These are phyloP conservation scores for Boletus sp. DNA, from an alignment of 768 basidiomycete genomes.

Conservation along the genomic window DNA sequence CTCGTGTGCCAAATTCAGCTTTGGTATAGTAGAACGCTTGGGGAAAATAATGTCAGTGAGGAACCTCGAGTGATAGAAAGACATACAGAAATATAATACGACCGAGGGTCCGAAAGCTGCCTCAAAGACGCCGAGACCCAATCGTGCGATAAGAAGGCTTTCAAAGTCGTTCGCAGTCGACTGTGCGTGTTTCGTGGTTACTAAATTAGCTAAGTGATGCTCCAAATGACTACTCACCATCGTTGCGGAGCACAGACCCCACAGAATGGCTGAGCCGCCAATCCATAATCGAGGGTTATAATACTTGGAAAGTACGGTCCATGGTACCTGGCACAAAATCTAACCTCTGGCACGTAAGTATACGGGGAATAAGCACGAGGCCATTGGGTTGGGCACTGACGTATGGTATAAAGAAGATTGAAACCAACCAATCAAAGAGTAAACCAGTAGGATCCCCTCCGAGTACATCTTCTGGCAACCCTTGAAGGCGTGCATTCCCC, in stretches of 20 bases:
- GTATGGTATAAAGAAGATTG: slow-evolving; percentile 78
- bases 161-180: slow-evolving; percentile 26
- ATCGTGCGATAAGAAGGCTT: slow-evolving; percentile 27
- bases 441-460: slow-evolving; percentile 64
- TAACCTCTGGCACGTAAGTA: slow-evolving; percentile 25
- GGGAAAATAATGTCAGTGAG: not conserved
- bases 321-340: slow-evolving; percentile 72
- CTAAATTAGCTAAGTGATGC: not conserved
- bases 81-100: slow-evolving; percentile 30
- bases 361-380: not conserved
- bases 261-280: slow-evolving; percentile 63
- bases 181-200: slow-evolving; percentile 10
- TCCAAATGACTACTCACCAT: slow-evolving; percentile 44
- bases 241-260: slow-evolving; percentile 69
- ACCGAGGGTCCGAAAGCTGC: slow-evolving; percentile 34
- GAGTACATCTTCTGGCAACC: slow-evolving; percentile 60
- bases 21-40: slow-evolving; percentile 51
- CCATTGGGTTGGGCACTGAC: slow-evolving; percentile 35
- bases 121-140: slow-evolving; percentile 34
- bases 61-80: slow-evolving; percentile 14
- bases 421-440: slow-evolving; percentile 76
- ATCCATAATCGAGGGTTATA: slow-evolving; percentile 69
- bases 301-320: slow-evolving; percentile 62
- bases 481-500: slow-evolving; percentile 76
- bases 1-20: slow-evolving; percentile 42